Base-by-base conservation (phyloP, 176 grass and related monocot genomes). In the Eremochloa ophiuroides region DNA sequence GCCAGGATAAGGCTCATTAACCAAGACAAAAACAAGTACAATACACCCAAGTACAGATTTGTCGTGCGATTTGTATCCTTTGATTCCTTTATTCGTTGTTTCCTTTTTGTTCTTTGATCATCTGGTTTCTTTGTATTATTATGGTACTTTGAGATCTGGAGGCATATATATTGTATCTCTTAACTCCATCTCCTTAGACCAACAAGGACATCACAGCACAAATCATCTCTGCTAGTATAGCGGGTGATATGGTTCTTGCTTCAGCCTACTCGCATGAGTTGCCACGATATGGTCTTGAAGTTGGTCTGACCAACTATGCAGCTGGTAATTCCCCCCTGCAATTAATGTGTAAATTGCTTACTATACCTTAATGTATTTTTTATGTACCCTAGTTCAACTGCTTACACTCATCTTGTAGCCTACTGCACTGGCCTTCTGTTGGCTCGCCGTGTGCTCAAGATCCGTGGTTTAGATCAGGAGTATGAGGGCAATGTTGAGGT, bases 1-100 rank as follows among this genome's bases (percentile, higher is more conserved):
- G 90, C 93, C 11, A 87, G 88, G 40, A 96, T 92, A 58, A 81
- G 93, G 56, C 80, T 96, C 1, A 92, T 84, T 17, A 96, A 96
- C 60, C 93, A 96, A 8, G 93, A 96, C 35, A 96, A 96, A 37
- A 96, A 96, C 85, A 93, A 96, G 22, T 96, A 96, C 60, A 93
- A 96, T 2, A 96, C 93, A 0, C 90, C 90, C 0, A 93, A 96
- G 30, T 96, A 91, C 73, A 41, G 93, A 28, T 96, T 96, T 31
- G 88, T 93, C 63, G 93, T 96, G 33, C 46, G 93, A 86, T 96
- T 96, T 84, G 92, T 91, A 94, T 87, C 86, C 81, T 85, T 20
- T 9, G 34, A 3, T 41, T 50, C 4, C 18, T 35, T 4, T 1
- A 26, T 40, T 17, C 3, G 3, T 35, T 35, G 34, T 35, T 47